phyloP scores from a whole-genome alignment of 139 green algal species.

The Pleodorina starrii region DNA sequence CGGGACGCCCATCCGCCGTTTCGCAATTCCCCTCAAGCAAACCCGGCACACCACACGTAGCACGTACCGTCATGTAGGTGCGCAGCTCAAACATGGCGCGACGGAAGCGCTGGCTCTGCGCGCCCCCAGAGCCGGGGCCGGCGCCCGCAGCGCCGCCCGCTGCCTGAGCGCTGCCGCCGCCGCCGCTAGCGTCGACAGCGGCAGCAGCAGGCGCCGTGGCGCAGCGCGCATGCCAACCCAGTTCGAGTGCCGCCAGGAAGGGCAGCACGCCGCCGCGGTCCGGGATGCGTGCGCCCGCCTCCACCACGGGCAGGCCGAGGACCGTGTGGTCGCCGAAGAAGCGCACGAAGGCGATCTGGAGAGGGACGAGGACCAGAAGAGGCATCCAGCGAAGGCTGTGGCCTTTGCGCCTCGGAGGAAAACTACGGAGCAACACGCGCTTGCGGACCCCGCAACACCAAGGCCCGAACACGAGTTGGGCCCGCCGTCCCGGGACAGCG shows the following conservation, averaged over 20 bases:
- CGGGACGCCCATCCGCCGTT: too few relatives aligned
- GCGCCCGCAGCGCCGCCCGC: neutral
- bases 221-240: conserved; percentile 34
- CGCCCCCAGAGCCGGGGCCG: neutral
- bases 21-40: too few relatives aligned
- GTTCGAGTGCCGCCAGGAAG: conserved; percentile 18
- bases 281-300: neutral
- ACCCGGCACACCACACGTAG: neutral
- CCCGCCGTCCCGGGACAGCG: too few relatives aligned
- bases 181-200: neutral
- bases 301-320: conserved; percentile 16
- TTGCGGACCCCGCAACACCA: too few relatives aligned
- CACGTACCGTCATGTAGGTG: conserved; percentile 50
- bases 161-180: neutral
- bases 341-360: neutral
- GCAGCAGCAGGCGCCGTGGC: too few relatives aligned
- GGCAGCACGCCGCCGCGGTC: conserved; percentile 32
- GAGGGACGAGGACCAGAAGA: too few relatives aligned
- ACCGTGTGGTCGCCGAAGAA: conserved; percentile 50
- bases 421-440: too few relatives aligned
- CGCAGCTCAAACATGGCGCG: conserved; percentile 49
- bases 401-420: too few relatives aligned
- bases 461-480: too few relatives aligned
- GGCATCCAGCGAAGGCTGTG: too few relatives aligned
- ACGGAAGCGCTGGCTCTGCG: conserved; percentile 33